Evolutionary conservation across 768 basidiomycete genomes (phyloP).

Genomic region (Calocybe gangraenosa): DNA sequence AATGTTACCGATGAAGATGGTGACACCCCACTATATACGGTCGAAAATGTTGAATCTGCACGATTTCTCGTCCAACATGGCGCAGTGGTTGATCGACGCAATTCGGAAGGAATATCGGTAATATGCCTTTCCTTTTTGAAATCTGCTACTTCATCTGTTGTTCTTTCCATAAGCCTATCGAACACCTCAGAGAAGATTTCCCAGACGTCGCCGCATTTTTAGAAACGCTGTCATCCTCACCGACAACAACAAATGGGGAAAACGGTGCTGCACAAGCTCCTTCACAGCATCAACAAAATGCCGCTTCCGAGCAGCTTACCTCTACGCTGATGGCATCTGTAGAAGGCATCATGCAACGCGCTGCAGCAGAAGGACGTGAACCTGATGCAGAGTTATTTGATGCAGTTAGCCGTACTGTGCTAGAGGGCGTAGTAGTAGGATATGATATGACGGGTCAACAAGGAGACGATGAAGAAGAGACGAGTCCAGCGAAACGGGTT

Average conservation of each 20-base stretch:
- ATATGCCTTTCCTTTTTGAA: constrained; percentile 23
- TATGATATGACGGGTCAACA: constrained; percentile 40
- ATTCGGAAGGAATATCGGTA: constrained; percentile 74
- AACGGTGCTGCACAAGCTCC: constrained; percentile 22
- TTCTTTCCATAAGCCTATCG: constrained; percentile 50
- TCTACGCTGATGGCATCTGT: constrained; percentile 61
- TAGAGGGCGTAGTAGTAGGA: constrained; percentile 63
- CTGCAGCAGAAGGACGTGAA: constrained; percentile 55
- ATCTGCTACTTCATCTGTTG: background rate
- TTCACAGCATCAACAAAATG: constrained; percentile 67
- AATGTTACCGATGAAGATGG: constrained; percentile 84
- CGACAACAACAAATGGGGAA: constrained; percentile 16
- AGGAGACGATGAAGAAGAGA: constrained; percentile 22
- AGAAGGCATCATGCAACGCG: constrained; percentile 57
- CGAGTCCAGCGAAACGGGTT: constrained; percentile 30
- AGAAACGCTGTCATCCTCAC: constrained; percentile 30
- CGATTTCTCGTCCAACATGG: constrained; percentile 76
- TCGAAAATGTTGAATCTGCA: constrained; percentile 78
- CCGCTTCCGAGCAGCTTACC: constrained; percentile 67
- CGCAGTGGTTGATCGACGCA: constrained; percentile 56
- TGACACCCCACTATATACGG: constrained; percentile 90
- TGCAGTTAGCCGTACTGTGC: constrained; percentile 60
- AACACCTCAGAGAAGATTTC: constrained; percentile 68
- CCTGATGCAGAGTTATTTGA: constrained; percentile 63
- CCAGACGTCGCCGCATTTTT: constrained; percentile 63